Base-by-base conservation (phyloP, 1,284 basidiomycete species). In the Fomitopsis palustris region DNA sequence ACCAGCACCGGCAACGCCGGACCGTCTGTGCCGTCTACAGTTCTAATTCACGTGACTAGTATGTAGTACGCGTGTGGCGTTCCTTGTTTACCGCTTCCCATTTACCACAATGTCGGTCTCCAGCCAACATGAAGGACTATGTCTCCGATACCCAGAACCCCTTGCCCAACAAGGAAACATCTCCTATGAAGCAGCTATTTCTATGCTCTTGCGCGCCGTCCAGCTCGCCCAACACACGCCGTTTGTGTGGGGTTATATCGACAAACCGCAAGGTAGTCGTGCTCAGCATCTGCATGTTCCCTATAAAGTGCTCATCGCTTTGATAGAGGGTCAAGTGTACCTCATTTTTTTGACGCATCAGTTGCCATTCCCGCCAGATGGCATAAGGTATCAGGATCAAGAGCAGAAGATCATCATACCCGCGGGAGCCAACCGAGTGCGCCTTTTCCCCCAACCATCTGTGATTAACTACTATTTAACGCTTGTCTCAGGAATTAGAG, bases 161-260 rank as follows among this genome's bases (percentile, higher is more conserved):
- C 72, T 90, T 0, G 82, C 82, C 0, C 68, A 78, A 4, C 86
- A 89, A 62, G 62, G 76, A 27, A 81, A 79, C 39, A 68, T 91
- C 10, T 78, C 73, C 1, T 76, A 84, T 45, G 86, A 88, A n/a
- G 69, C 68, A 27, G 88, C 87, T 2, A 76, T 80, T 7, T 77
- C 74, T 52, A 82, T 89, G 78, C 80, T 92, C 16, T 49, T 81
- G 7, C 81, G 85, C 56, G 87, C 84, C 19, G 73, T 79, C 10
- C 73, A 77, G 17, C 72, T 87, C 55, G 79, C 89, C 0, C 74
- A 78, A 52, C 80, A 72, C 19, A 72, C 81, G 12, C 87, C 90
- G 2, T 92, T 87, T 67, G 66, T 74, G 16, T 91, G 88, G 86
- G 75, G 79, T 1, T 91, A 83, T 64, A 82, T 92, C 33, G 90